phyloP scores from a whole-genome alignment of 768 basidiomycete genomes.

The Asterophora parasitica region DNA sequence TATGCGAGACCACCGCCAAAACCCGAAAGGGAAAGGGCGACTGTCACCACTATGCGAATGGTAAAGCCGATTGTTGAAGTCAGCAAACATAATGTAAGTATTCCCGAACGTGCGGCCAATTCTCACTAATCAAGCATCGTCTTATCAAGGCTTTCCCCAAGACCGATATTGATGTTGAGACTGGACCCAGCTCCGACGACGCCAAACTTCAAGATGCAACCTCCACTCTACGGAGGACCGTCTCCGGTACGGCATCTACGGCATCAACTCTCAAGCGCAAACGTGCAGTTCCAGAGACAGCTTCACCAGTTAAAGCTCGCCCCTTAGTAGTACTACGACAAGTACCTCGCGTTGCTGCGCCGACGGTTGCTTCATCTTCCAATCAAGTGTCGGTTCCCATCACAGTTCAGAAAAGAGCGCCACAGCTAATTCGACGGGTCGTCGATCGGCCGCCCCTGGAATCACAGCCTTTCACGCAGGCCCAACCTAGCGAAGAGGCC shows the following conservation, averaged over 20 bases:
- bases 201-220: neutral
- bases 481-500: neutral
- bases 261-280: conserved; percentile 36
- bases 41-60: conserved; percentile 13
- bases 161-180: neutral
- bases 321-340: conserved; percentile 24
- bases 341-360: conserved; percentile 20
- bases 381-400: neutral
- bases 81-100: conserved; percentile 8
- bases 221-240: neutral
- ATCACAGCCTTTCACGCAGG: neutral
- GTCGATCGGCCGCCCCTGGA: conserved; percentile 10
- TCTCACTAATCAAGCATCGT: neutral
- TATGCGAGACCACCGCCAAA: conserved; percentile 39
- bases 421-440: conserved; percentile 17
- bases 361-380: conserved; percentile 3
- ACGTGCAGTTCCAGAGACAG: conserved; percentile 29
- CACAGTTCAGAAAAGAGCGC: conserved; percentile 8
- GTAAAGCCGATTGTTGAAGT: conserved; percentile 19
- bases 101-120: neutral
- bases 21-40: conserved; percentile 9
- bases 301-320: conserved; percentile 22
- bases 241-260: neutral
- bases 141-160: neutral
- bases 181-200: conserved; percentile 1